These are phyloP conservation scores for Raphanus sativus DNA, from an alignment of 345 rosid species.

Conservation along the genomic window DNA sequence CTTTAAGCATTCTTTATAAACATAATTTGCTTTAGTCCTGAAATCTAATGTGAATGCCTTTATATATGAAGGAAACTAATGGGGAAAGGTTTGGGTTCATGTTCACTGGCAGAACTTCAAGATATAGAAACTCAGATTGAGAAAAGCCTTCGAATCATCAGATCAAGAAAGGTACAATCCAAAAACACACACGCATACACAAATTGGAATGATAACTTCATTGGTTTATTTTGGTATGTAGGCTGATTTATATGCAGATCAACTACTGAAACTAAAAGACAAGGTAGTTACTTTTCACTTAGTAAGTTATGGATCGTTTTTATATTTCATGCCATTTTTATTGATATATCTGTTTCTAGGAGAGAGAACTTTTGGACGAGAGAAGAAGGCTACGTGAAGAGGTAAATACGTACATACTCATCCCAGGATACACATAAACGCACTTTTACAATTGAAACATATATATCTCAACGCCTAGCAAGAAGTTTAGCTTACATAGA, in stretches of 20 bases:
- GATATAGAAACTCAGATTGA: constrained; percentile 49
- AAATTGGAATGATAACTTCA: background rate
- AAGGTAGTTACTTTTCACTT: constrained; percentile 38
- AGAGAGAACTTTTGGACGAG: constrained; percentile 48
- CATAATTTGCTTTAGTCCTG: background rate
- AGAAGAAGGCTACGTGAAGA: constrained; percentile 39
- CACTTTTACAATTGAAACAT: background rate
- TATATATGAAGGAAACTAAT: constrained; percentile 52
- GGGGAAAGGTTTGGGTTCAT: constrained; percentile 54
- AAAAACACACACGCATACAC: background rate
- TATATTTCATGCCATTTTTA: background rate
- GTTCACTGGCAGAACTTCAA: constrained; percentile 52
- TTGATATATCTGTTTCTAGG: constrained; percentile 39
- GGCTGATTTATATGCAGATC: constrained; percentile 51
- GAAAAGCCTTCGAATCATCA: constrained; percentile 50
- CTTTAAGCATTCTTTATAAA: background rate
- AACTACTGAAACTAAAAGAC: constrained; percentile 43
- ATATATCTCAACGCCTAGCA: background rate
- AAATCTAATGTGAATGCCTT: background rate
- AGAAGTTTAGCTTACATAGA: background rate
- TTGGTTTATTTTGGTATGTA: constrained; percentile 29
- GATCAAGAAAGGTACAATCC: constrained; percentile 64
- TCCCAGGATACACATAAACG: background rate
- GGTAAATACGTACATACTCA: constrained; percentile 38
- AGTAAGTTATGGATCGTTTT: background rate